phyloP scores from a whole-genome alignment of 768 basidiomycete genomes.

The Pleurotus pulmonarius region DNA sequence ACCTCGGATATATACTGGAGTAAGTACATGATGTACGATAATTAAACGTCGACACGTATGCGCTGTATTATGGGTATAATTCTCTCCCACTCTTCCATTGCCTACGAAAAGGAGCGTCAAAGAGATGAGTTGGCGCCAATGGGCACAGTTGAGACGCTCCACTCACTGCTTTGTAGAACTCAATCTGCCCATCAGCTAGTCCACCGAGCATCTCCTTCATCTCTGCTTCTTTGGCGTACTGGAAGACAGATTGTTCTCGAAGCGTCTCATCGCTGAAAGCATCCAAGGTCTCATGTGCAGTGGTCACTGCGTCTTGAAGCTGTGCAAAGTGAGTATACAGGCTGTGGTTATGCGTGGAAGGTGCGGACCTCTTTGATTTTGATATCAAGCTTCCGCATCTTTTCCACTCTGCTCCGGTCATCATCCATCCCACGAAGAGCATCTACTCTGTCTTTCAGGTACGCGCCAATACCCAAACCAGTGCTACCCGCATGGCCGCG shows the following conservation, averaged over 20 bases:
- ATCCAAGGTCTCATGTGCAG: constrained; percentile 92
- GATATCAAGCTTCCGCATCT: constrained; percentile 86
- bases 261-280: constrained; percentile 96
- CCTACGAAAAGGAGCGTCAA: constrained; percentile 32
- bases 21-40: constrained; percentile 11
- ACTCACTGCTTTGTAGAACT: constrained; percentile 82
- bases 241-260: constrained; percentile 87
- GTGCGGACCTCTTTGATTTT: constrained; percentile 90
- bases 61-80: constrained; percentile 92
- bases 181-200: constrained; percentile 92
- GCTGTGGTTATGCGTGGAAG: neutral
- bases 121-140: neutral
- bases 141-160: neutral
- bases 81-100: constrained; percentile 97
- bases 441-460: constrained; percentile 90
- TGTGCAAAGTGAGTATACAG: constrained; percentile 24
- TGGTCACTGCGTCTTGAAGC: constrained; percentile 95
- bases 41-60: constrained; percentile 87
- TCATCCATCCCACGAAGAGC: constrained; percentile 90
- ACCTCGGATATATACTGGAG: constrained; percentile 10
- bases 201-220: constrained; percentile 94
- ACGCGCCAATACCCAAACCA: constrained; percentile 82
- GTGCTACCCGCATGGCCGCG: constrained; percentile 84
- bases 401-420: constrained; percentile 88
- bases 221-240: constrained; percentile 86